Percentiles rank a stretch among this genome's conserved stretches.
phyloP scores from a whole-genome alignment of 148 eudicot genomes.

The Spergularia bocconei region DNA sequence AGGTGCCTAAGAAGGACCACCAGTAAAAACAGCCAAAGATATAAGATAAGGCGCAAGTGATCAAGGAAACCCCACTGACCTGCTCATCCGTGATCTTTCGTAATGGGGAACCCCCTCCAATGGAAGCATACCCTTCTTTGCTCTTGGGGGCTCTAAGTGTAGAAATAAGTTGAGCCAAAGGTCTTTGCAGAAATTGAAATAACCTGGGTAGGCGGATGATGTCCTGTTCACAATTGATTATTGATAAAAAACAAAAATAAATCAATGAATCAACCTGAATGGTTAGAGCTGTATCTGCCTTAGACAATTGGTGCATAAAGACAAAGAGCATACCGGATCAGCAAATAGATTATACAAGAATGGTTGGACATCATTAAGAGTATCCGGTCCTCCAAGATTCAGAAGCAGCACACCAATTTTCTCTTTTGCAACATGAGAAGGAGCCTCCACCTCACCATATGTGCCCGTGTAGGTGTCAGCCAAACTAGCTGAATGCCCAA shows the following conservation, averaged over 20 bases:
- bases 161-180: constrained; percentile 85
- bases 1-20: background rate
- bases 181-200: constrained; percentile 82
- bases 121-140: constrained; percentile 95
- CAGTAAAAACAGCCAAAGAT: background rate
- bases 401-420: constrained; percentile 88
- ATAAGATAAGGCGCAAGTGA: background rate
- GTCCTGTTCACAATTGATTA: constrained; percentile 50
- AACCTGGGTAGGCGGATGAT: constrained; percentile 89
- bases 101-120: constrained; percentile 97
- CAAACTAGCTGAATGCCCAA: constrained; percentile 41
- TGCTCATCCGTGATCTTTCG: constrained; percentile 93
- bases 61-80: constrained; percentile 37
- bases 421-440: constrained; percentile 59
- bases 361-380: constrained; percentile 91
- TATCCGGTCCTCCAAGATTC: constrained; percentile 96
- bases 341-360: constrained; percentile 94
- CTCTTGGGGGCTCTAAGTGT: constrained; percentile 86
- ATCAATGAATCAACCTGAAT: constrained; percentile 1
- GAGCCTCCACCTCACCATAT: constrained; percentile 44
- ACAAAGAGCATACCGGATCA: constrained; percentile 66
- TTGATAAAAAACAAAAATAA: constrained; percentile 10
- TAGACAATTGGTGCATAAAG: background rate
- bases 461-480: constrained; percentile 34
- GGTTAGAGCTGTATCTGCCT: background rate